phyloP scores from a whole-genome alignment of 495 filamentous ascomycete species.

The Poronia punctata region DNA sequence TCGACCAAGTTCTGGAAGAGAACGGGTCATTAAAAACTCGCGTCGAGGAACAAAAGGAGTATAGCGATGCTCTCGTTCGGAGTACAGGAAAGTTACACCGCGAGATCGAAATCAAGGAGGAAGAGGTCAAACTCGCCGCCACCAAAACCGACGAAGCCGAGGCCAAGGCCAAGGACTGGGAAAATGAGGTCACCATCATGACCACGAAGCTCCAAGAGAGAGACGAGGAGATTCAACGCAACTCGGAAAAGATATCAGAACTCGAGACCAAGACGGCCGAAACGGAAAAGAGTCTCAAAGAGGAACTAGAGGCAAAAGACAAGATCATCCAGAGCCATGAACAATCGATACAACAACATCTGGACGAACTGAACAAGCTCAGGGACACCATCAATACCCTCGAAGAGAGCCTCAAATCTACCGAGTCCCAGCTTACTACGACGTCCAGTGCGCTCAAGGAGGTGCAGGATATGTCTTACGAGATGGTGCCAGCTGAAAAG shows the following conservation, averaged over 20 bases:
- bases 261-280: background rate
- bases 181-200: background rate
- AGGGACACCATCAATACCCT: no score
- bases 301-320: background rate
- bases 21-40: constrained; percentile 1
- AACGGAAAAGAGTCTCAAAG: background rate
- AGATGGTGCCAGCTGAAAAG: no score
- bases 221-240: constrained; percentile 2
- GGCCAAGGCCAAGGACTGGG: background rate
- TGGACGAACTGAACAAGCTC: no score
- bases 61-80: background rate
- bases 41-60: background rate
- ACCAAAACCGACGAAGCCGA: background rate
- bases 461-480: no score
- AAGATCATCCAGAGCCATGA: no score
- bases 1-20: background rate
- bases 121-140: background rate
- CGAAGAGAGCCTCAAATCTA: no score
- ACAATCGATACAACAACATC: no score
- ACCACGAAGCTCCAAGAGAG: constrained; percentile 2
- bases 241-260: no score
- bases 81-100: background rate
- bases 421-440: no score
- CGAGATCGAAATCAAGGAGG: background rate
- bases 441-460: no score